phyloP scores from a whole-genome alignment of 257 asterid species.

The Parsonsia alboflavescens region DNA sequence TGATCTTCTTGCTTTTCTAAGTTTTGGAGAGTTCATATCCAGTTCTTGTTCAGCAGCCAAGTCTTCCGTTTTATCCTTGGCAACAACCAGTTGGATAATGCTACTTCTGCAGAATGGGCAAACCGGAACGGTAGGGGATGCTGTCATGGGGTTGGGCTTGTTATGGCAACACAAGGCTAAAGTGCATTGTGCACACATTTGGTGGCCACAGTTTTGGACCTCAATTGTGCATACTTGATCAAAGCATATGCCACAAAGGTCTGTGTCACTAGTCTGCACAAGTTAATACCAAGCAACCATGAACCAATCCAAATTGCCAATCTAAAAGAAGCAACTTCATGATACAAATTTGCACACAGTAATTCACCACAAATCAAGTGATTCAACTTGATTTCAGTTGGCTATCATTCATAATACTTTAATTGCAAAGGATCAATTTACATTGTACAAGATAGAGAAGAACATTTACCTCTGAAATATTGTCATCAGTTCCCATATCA shows the following conservation, averaged over 20 bases:
- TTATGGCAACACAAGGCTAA: conserved; percentile 86
- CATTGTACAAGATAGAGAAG: conserved; percentile 10
- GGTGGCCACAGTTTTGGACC: conserved; percentile 88
- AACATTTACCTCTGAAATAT: conserved; percentile 59
- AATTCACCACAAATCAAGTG: background rate
- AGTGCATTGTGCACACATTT: conserved; percentile 94
- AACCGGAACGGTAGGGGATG: conserved; percentile 47
- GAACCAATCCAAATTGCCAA: background rate
- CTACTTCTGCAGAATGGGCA: conserved; percentile 95
- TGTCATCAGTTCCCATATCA: conserved; percentile 55
- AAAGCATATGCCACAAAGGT: conserved; percentile 86
- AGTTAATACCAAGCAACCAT: background rate
- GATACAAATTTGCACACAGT: background rate
- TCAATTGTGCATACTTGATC: conserved; percentile 88
- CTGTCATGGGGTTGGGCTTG: conserved; percentile 70
- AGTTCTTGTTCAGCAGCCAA: conserved; percentile 23
- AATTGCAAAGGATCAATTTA: background rate
- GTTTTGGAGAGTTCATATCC: conserved; percentile 46
- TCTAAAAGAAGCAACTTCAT: background rate
- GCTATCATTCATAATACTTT: background rate
- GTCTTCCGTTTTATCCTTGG: conserved; percentile 43
- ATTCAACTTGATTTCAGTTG: background rate
- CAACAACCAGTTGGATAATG: conserved; percentile 59
- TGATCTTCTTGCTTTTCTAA: conserved; percentile 60
- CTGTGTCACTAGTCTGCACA: conserved; percentile 66